Evolutionary conservation across 352 stramenopile species (phyloP).

Genomic region (Aphanomyces euteiches): DNA sequence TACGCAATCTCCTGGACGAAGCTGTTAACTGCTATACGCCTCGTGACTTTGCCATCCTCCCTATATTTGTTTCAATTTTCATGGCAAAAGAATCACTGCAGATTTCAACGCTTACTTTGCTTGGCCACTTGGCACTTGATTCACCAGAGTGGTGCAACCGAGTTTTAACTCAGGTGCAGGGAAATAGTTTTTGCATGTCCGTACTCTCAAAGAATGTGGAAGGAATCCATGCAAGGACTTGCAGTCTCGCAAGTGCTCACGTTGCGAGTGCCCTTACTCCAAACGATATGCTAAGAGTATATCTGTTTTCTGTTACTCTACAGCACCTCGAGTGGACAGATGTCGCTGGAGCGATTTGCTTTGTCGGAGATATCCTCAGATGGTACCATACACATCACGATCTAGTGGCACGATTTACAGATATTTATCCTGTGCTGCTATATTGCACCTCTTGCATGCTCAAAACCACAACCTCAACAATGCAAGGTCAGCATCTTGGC

Average conservation of each 20-base stretch:
- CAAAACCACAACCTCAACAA: not conserved
- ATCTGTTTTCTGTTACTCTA: conserved; percentile 15
- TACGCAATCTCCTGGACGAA: conserved; percentile 8
- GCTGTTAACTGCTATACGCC: not conserved
- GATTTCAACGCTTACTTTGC: not conserved
- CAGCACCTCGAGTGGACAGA: not conserved
- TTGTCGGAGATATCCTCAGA: conserved; percentile 14
- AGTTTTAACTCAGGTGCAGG: conserved; percentile 1
- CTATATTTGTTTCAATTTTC: not conserved
- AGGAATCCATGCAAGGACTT: conserved; percentile 7
- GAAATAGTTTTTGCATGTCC: not conserved
- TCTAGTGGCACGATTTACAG: not conserved
- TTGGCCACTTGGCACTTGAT: conserved; percentile 10
- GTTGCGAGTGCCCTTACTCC: not conserved
- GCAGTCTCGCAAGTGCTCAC: conserved; percentile 13
- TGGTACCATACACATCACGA: conserved; percentile 6
- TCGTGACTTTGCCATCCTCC: not conserved
- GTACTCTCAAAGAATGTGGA: conserved; percentile 13
- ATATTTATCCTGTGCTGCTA: conserved; percentile 17
- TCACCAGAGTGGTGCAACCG: not conserved
- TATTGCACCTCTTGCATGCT: conserved; percentile 6
- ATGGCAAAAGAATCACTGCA: not conserved
- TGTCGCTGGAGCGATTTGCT: conserved; percentile 2
- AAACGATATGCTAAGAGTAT: conserved; percentile 20
- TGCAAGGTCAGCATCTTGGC: not conserved